These are phyloP conservation scores for carrot (Daucus carota) DNA, from an alignment of 129 eudicot species.

Conservation along the genomic window DNA sequence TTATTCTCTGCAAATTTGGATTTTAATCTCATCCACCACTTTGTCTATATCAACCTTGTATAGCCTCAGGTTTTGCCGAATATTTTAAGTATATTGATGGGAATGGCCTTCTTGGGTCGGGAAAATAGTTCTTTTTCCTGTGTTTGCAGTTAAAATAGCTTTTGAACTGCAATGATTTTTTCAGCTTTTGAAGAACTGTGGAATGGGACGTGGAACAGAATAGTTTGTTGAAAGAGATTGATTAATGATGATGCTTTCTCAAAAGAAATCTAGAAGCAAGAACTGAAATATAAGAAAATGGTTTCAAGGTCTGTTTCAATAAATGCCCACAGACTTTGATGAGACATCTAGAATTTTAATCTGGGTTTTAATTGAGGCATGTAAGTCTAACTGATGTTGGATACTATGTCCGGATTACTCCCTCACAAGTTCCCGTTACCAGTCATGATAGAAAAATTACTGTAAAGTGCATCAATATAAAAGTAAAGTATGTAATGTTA, in stretches of 20 bases:
- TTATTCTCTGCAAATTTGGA: conserved; percentile 79
- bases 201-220: conserved; percentile 31
- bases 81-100: conserved; percentile 16
- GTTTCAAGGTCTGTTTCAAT: no score
- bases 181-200: conserved; percentile 34
- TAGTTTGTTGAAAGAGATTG: conserved; percentile 30
- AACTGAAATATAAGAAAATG: neutral
- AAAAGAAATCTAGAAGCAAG: neutral
- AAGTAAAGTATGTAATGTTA: neutral
- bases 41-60: conserved; percentile 55
- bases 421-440: neutral
- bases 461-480: neutral
- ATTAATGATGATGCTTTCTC: conserved; percentile 41
- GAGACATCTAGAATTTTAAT: no score
- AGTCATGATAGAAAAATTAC: no score
- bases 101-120: conserved; percentile 15
- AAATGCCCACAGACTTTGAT: no score
- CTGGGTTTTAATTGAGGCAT: no score
- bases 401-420: no score
- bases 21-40: conserved; percentile 68
- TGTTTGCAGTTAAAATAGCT: neutral
- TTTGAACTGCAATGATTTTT: conserved; percentile 12
- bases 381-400: no score
- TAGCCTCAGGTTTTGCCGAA: conserved; percentile 14
- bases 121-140: conserved; percentile 2